Percentiles rank a stretch among this genome's conserved stretches.
phyloP scores from a whole-genome alignment of 192 early-diverging fungal species.

The Podila horticola region DNA sequence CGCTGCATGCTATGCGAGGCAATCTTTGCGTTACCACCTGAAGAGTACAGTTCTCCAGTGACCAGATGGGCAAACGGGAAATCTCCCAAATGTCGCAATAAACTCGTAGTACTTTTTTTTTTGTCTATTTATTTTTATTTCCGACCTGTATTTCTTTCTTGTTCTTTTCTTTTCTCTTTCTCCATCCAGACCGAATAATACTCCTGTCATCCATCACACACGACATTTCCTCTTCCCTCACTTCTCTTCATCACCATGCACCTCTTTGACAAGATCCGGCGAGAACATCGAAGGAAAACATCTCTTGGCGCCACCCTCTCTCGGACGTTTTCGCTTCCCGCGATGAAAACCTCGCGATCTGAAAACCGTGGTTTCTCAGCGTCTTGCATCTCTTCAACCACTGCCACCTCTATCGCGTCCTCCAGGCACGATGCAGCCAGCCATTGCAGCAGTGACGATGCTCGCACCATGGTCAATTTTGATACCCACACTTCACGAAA shows the following conservation, averaged over 20 bases:
- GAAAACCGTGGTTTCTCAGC: too few relatives aligned
- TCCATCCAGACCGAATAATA: too few relatives aligned
- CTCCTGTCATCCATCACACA: not conserved
- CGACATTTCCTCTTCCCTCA: not conserved
- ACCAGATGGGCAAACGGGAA: not conserved
- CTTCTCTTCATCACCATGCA: not conserved
- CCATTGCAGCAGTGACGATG: too few relatives aligned
- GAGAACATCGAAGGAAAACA: not conserved
- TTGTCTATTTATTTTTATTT: constrained; percentile 8
- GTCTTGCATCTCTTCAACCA: too few relatives aligned
- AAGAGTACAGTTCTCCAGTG: not conserved
- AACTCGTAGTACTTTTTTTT: too few relatives aligned
- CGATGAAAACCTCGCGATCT: too few relatives aligned
- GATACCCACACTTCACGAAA: too few relatives aligned
- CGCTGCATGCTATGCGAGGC: not conserved
- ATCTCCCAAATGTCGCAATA: too few relatives aligned
- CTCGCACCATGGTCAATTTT: too few relatives aligned
- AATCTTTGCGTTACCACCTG: not conserved
- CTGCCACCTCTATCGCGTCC: too few relatives aligned
- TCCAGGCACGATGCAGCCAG: too few relatives aligned
- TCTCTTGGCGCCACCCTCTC: not conserved
- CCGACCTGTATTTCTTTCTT: not conserved
- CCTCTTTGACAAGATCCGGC: not conserved
- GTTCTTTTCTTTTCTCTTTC: constrained; percentile 1
- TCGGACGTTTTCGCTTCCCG: not conserved